Conservation (phyloP, 2,329 filamentous ascomycete genomes). For the Lecanicillium sp. region DNA sequence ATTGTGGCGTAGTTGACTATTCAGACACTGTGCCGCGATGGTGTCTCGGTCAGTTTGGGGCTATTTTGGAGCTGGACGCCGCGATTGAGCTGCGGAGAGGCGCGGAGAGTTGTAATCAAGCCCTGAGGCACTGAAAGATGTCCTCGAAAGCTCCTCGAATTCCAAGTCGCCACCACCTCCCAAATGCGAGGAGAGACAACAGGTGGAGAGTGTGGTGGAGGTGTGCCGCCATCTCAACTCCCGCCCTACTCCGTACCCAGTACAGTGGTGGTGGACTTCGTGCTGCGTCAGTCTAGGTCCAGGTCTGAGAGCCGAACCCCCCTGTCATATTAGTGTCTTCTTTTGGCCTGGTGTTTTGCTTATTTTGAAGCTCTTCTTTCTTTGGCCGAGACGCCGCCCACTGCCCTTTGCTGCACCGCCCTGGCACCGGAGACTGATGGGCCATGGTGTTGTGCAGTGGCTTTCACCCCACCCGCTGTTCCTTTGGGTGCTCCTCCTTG, state of each 20-base stretch:
- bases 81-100: background rate
- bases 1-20: conserved; percentile 5
- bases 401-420: conserved; percentile 3
- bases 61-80: too few relatives aligned
- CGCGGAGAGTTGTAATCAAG: too few relatives aligned
- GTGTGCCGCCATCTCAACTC: conserved; percentile 12
- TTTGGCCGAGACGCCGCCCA: conserved; percentile 10
- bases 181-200: conserved; percentile 14
- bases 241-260: background rate
- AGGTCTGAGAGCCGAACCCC: conserved; percentile 12
- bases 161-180: conserved; percentile 5
- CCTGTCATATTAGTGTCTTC: conserved; percentile 11
- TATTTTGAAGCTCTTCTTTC: conserved; percentile 9
- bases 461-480: conserved; percentile 7
- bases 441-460: conserved; percentile 7
- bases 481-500: conserved; percentile 10
- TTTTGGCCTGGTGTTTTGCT: conserved; percentile 10
- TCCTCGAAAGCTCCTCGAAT: background rate
- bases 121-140: too few relatives aligned
- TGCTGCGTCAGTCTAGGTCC: conserved; percentile 12
- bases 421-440: too few relatives aligned
- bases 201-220: conserved; percentile 13
- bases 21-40: conserved; percentile 3
- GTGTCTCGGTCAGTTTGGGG: conserved; percentile 4
- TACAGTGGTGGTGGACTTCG: background rate